Conservation (phyloP, 345 rosid genomes). For the Gossypium australe region DNA sequence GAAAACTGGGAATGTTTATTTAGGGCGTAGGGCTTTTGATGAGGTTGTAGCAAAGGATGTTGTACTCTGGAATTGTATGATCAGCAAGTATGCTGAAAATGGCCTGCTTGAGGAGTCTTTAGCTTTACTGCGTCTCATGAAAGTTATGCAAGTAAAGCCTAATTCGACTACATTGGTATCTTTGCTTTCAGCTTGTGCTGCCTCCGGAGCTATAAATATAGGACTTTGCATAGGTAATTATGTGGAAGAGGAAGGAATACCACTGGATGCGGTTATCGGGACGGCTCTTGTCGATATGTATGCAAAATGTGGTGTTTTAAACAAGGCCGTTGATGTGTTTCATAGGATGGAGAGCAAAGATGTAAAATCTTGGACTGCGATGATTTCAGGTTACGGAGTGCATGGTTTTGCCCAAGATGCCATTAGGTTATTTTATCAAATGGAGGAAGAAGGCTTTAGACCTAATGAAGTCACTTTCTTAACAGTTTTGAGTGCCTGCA, state of each 20-base stretch:
- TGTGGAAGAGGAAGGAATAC: constrained; percentile 37
- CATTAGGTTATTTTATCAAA: constrained; percentile 34
- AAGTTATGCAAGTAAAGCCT: constrained; percentile 32
- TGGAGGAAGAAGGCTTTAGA: constrained; percentile 45
- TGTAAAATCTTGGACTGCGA: constrained; percentile 56
- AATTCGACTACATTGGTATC: constrained; percentile 54
- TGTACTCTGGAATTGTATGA: constrained; percentile 62
- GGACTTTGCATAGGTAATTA: constrained; percentile 30
- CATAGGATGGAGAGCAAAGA: constrained; percentile 43
- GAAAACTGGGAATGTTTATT: constrained; percentile 31
- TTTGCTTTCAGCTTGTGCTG: constrained; percentile 50
- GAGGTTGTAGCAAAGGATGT: constrained; percentile 39
- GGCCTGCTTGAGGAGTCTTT: constrained; percentile 47
- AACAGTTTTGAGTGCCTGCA: constrained; percentile 56
- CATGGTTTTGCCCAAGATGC: constrained; percentile 56
- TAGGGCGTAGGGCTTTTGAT: constrained; percentile 45
- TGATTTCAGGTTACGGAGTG: constrained; percentile 52
- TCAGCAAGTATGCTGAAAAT: constrained; percentile 47
- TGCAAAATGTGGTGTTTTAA: constrained; percentile 50
- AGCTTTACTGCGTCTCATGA: constrained; percentile 47
- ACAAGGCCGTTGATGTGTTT: constrained; percentile 41
- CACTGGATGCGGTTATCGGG: constrained; percentile 47
- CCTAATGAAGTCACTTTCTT: constrained; percentile 63
- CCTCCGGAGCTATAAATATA: constrained; percentile 30
- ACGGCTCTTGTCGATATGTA: constrained; percentile 63